Evolutionary conservation across 306 rosid species (phyloP).

Genomic region (Dalbergia oliveri): DNA sequence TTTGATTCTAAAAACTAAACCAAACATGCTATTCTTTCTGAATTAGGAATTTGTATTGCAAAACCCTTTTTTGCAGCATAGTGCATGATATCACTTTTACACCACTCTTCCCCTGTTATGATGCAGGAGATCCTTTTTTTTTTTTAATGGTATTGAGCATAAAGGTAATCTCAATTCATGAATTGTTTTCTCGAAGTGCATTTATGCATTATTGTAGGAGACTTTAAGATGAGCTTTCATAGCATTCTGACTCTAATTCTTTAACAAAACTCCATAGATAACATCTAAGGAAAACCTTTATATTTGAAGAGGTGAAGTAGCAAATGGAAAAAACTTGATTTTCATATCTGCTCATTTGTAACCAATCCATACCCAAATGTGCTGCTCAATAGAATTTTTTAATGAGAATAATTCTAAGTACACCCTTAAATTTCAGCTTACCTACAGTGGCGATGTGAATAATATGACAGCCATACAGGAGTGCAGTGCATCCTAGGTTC

Average conservation of each 20-base stretch:
- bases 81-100: slow-evolving; percentile 6
- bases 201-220: neutral
- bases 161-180: neutral
- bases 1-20: too few species aligned
- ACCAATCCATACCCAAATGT: too few species aligned
- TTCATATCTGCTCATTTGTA: too few species aligned
- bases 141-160: neutral
- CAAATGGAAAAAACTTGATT: neutral
- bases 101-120: slow-evolving; percentile 11
- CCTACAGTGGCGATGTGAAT: neutral
- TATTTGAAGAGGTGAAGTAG: neutral
- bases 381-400: neutral
- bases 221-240: neutral
- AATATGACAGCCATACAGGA: neutral
- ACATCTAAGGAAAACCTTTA: neutral
- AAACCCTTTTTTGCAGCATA: neutral
- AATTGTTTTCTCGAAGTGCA: slow-evolving; percentile 4
- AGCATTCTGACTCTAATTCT: neutral
- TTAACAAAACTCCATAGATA: neutral
- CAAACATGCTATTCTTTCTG: neutral
- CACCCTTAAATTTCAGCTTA: neutral
- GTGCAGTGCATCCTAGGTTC: neutral
- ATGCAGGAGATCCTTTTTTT: neutral
- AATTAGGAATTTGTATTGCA: neutral
- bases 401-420: neutral